Evolutionary conservation across 2,329 filamentous ascomycete genomes (phyloP).

Genomic region (Zopfia rhizophila): DNA sequence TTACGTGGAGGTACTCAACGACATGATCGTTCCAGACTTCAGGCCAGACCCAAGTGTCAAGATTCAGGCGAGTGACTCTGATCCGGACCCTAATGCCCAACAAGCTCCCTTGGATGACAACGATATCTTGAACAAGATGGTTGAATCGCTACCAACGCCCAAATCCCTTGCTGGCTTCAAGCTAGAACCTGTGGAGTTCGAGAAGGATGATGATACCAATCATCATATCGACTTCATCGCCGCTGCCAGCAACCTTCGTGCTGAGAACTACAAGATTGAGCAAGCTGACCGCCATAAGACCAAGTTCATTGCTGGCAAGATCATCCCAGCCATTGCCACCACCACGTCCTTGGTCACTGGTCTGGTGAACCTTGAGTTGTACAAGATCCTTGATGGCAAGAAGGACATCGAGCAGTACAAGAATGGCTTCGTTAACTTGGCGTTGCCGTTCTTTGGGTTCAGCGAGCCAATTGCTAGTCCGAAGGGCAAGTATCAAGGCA

Average conservation of each 20-base stretch:
- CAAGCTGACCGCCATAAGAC: constrained; percentile 95
- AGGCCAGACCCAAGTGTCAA: constrained; percentile 89
- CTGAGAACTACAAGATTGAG: constrained; percentile 97
- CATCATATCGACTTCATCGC: constrained; percentile 99
- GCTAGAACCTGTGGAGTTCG: constrained; percentile 91
- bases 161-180: constrained; percentile 88
- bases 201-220: constrained; percentile 98
- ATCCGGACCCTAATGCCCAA: constrained; percentile 87
- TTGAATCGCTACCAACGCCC: constrained; percentile 77
- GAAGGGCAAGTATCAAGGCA: constrained; percentile 88
- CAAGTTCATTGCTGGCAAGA: constrained; percentile 99
- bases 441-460: constrained; percentile 97
- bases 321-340: constrained; percentile 97
- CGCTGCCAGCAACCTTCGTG: constrained; percentile 93
- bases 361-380: constrained; percentile 89
- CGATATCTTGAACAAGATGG: constrained; percentile 78
- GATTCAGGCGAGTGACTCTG: constrained; percentile 95
- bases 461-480: constrained; percentile 94
- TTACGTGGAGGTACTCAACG: constrained; percentile 83
- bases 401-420: constrained; percentile 98
- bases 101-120: constrained; percentile 72
- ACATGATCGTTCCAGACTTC: constrained; percentile 97
- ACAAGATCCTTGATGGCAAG: constrained; percentile 97
- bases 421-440: constrained; percentile 97
- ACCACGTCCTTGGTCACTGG: constrained; percentile 96